Base-by-base conservation (phyloP, 176 grass and related monocot species). In the Typha latifolia region DNA sequence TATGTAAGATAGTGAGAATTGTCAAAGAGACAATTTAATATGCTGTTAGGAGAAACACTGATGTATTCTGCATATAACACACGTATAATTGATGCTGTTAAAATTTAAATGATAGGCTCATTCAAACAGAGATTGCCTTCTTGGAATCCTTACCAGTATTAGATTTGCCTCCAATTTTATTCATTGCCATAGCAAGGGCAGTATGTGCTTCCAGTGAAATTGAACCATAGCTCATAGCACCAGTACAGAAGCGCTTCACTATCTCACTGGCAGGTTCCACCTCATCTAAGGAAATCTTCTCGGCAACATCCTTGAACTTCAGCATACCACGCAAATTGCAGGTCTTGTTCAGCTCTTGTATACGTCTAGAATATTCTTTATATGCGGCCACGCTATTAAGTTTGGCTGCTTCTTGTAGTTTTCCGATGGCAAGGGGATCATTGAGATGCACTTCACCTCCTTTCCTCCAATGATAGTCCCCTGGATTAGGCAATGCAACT, bases 221-320 rank as follows among this genome's bases (percentile, higher is more conserved):
- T 72, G 94, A 99, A 32, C 94, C 94, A 83, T 99, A 99, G 90
- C 94, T 99, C 94, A 99, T 99, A 0, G 94, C 94, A 51, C 94
- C 94, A 5, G 94, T 99, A 82, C 73, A 79, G 61, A 99, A 99
- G 48, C 86, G 85, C 66, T 99, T 99, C 48, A 99, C 94, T 12
- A 99, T 93, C 66, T 99, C 84, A 69, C 82, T 90, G 50, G 83
- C 84, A 74, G 94, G 84, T 82, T 99, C 86, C 61, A 99, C 83
- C 62, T 99, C 94, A 49, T 90, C 94, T 76, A 93, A 69, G 66
- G 94, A 80, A 79, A 99, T 81, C 70, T 90, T 93, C 47, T 34
- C 23, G 63, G 64, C n/a, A 12, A 49, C 78, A 56, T 86, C 86
- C 80, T 90, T 99, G 76, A 99, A 99, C 85, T 90, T 99, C 61